Percentiles rank a stretch among this genome's conserved stretches.
Conservation (phyloP, 352 stramenopile genomes). For the Phytophthora sp. region DNA sequence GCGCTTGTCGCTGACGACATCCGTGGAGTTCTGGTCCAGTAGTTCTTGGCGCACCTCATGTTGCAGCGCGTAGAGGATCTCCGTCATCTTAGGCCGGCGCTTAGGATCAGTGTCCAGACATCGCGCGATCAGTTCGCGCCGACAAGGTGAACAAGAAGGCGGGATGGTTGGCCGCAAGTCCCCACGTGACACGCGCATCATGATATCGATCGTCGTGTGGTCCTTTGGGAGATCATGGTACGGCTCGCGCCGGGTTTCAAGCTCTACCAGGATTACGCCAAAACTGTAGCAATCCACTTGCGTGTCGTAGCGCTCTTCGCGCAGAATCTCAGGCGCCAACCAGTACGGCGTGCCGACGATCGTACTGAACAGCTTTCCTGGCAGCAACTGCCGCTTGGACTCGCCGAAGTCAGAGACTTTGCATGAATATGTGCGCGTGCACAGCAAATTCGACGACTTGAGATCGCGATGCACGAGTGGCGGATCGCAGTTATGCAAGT, state of each 20-base stretch:
- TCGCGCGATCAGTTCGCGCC: constrained; percentile 68
- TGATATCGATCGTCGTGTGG: constrained; percentile 81
- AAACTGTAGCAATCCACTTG: constrained; percentile 91
- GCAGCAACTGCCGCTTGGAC: constrained; percentile 60
- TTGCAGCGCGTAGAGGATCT: constrained; percentile 76
- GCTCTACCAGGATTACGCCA: constrained; percentile 86
- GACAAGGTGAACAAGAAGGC: constrained; percentile 53
- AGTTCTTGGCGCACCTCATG: constrained; percentile 82
- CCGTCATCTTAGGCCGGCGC: constrained; percentile 73
- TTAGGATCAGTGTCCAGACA: constrained; percentile 70
- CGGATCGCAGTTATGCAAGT: constrained; percentile 83
- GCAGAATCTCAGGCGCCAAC: constrained; percentile 85
- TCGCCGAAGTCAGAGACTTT: constrained; percentile 88
- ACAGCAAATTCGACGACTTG: constrained; percentile 83
- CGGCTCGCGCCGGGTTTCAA: constrained; percentile 76
- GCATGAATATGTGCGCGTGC: constrained; percentile 74
- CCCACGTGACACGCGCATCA: constrained; percentile 72
- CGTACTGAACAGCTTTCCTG: constrained; percentile 63
- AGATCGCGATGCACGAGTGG: constrained; percentile 84
- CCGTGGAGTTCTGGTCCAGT: constrained; percentile 68
- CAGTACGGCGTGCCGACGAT: constrained; percentile 88
- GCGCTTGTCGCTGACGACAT: constrained; percentile 62
- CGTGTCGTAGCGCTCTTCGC: constrained; percentile 80
- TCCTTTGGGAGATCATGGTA: constrained; percentile 69
- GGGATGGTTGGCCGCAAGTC: constrained; percentile 73